phyloP scores from a whole-genome alignment of 331 rosid genomes.

The Saraca asoca region DNA sequence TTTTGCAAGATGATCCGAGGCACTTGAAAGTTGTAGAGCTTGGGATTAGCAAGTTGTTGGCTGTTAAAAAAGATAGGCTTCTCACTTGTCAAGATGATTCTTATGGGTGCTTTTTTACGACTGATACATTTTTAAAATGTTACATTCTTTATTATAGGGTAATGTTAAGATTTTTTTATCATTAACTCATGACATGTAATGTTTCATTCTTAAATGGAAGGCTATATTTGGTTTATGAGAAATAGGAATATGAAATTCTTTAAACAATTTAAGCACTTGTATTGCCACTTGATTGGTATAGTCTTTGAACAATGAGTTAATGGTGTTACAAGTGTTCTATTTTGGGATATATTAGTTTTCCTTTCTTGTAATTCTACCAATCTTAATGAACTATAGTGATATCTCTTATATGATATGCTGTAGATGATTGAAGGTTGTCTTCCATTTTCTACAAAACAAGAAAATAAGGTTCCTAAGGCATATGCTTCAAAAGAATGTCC shows the following conservation, averaged over 20 bases:
- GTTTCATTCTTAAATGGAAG: conserved; percentile 19
- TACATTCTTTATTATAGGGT: conserved; percentile 19
- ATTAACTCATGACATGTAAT: conserved; percentile 58
- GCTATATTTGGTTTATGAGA: background rate
- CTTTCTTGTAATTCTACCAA: too few relatives aligned
- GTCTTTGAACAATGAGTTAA: background rate
- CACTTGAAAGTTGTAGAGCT: conserved; percentile 94
- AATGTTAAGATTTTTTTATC: conserved; percentile 57
- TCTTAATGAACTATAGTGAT: conserved; percentile 27
- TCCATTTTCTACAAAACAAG: conserved; percentile 69
- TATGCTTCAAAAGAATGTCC: conserved; percentile 78
- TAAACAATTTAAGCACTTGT: background rate
- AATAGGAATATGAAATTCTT: conserved; percentile 6
- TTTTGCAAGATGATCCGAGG: conserved; percentile 95
- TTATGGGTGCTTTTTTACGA: conserved; percentile 58
- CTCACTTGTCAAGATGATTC: conserved; percentile 70
- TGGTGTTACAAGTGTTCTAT: background rate
- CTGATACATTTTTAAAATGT: conserved; percentile 32
- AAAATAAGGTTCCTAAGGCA: conserved; percentile 65
- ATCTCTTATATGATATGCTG: conserved; percentile 25
- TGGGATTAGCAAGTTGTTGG: conserved; percentile 90
- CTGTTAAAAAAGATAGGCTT: conserved; percentile 86
- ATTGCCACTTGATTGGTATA: background rate
- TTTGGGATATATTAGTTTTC: too few relatives aligned
- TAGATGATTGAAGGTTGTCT: conserved; percentile 91